Base-by-base conservation (phyloP, 2,329 filamentous ascomycete genomes). In the Microcyclosporella mali region DNA sequence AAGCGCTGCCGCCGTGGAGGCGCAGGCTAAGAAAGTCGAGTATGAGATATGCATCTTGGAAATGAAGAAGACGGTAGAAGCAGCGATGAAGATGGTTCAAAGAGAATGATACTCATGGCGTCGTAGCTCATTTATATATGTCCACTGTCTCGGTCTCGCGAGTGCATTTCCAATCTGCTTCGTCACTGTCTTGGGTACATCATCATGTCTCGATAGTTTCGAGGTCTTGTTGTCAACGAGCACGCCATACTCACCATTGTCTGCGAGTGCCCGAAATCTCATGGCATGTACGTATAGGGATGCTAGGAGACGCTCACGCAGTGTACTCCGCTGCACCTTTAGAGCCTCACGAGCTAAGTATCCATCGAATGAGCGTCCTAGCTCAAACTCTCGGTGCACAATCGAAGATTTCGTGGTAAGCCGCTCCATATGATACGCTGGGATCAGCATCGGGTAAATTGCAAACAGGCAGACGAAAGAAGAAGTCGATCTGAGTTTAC, bases 1-100 rank as follows among this genome's bases (percentile, higher is more conserved):
- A 11, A 47, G 40, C 14, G 45, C 45, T 30, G 17, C 35, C 7
- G 41, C 45, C 36, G 36, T 43, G 36, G 45, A 18, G 37, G 33
- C 35, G 16, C n/a, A 36, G 16, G 37, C 37, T 31, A 45, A 17
- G 4, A 45, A 19, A 18, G 41, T 17, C 3, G 37, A 27, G 16
- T 16, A 15, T 17, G 43, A 36, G 19, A 31, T 11, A 30, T 33
- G 43, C 43, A 46, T 46, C 16, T 35, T 41, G 39, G 6, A n/a
- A 7, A 37, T 10, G 21, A 18, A 35, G 17, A 8, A 35, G 33
- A n/a, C n/a, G n/a, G 15, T 10, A n/a, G 15, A 10, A 12, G n/a
- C n/a, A n/a, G n/a, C n/a, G 16, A 14, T 21, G 38, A 19, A 12
- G 28, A n/a, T 33, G 28, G 25, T 17, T 6, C 27, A 2, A 16